phyloP scores from a whole-genome alignment of 495 filamentous ascomycete species.

The Aspergillus coremiiformis region DNA sequence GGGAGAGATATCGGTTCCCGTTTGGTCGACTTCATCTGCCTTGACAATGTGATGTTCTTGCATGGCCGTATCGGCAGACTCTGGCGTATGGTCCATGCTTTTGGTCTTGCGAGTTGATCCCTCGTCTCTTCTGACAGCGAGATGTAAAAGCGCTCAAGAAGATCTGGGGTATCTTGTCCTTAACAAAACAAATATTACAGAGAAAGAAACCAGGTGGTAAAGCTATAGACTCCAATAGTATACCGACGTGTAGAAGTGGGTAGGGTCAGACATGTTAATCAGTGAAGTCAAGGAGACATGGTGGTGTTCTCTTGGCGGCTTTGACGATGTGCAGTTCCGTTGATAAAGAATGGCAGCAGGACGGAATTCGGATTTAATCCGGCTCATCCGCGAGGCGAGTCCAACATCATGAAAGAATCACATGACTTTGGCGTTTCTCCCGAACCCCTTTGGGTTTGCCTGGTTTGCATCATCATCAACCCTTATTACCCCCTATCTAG shows the following conservation, averaged over 20 bases:
- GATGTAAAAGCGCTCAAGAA: background rate
- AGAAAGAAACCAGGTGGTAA: background rate
- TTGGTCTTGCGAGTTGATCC: background rate
- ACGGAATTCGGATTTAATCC: background rate
- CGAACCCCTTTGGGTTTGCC: too few relatives aligned
- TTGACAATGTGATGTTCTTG: conserved; percentile 42
- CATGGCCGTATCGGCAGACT: conserved; percentile 17
- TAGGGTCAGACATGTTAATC: background rate
- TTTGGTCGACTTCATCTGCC: conserved; percentile 50
- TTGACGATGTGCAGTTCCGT: background rate
- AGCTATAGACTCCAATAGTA: background rate
- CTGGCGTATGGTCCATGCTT: conserved; percentile 28
- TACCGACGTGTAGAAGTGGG: background rate
- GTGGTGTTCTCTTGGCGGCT: background rate
- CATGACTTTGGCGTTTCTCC: too few relatives aligned
- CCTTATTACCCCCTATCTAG: too few relatives aligned
- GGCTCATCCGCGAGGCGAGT: conserved; percentile 8
- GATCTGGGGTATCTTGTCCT: background rate
- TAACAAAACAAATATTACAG: background rate
- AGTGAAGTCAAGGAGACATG: background rate
- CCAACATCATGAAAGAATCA: conserved; percentile 9
- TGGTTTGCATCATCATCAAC: too few relatives aligned
- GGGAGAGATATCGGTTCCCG: conserved; percentile 46
- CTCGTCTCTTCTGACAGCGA: conserved; percentile 4
- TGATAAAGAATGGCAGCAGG: background rate